These are phyloP conservation scores for Cocos nucifera DNA, from an alignment of 176 grass and related monocot genomes.

Conservation along the genomic window DNA sequence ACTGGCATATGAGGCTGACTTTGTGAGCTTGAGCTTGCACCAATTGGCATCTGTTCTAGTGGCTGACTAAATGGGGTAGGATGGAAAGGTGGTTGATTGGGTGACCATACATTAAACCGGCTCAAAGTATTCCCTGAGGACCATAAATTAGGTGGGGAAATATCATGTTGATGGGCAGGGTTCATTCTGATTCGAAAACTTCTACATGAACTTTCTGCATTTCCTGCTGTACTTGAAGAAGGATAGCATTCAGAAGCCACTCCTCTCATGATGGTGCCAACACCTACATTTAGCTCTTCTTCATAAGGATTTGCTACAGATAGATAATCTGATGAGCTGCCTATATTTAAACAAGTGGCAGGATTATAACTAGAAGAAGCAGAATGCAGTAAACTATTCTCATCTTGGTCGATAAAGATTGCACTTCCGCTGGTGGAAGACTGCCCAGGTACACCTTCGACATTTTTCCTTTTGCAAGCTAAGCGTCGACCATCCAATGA, in stretches of 20 bases:
- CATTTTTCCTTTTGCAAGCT: conserved; percentile 75
- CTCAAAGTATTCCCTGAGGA: conserved; percentile 34
- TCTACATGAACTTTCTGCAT: conserved; percentile 34
- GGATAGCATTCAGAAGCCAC: conserved; percentile 29
- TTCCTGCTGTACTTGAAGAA: conserved; percentile 15
- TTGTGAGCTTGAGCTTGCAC: conserved; percentile 27
- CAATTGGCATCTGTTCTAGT: conserved; percentile 11
- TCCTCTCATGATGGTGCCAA: conserved; percentile 23
- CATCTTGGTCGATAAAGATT: conserved; percentile 33
- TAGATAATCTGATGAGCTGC: conserved; percentile 22
- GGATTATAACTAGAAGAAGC: conserved; percentile 37
- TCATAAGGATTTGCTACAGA: conserved; percentile 30
- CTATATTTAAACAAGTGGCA: conserved; percentile 25
- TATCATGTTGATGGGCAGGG: conserved; percentile 19
- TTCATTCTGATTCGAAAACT: conserved; percentile 51
- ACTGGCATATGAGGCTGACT: conserved; percentile 35
- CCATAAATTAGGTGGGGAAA: conserved; percentile 31
- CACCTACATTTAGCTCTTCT: conserved; percentile 24
- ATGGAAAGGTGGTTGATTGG: no score
- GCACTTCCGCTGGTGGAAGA: conserved; percentile 40
- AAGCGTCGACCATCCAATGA: conserved; percentile 45
- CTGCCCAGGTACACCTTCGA: conserved; percentile 45
- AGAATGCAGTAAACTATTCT: conserved; percentile 32
- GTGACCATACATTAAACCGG: no score
- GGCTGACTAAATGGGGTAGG: no score